Conservation (phyloP, 257 asterid species). For the Ballota nigra region DNA sequence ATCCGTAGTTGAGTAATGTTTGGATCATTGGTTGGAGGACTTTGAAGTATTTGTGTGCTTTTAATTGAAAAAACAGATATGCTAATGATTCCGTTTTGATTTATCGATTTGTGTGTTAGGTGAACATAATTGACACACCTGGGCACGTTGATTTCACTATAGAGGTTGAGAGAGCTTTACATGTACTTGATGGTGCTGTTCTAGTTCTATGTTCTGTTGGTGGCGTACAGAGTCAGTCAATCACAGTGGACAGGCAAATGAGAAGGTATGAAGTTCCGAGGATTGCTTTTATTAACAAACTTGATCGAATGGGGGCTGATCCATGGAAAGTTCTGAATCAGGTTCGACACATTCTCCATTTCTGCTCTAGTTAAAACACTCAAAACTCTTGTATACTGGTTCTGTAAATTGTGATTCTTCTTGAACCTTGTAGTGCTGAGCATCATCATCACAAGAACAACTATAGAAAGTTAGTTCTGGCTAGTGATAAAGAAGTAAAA, state of each 20-base stretch:
- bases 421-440: neutral
- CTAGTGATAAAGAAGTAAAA: neutral
- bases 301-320: conserved; percentile 99
- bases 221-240: conserved; percentile 99
- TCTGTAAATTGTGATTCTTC: neutral
- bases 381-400: neutral
- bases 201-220: conserved; percentile 98
- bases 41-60: neutral
- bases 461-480: neutral
- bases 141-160: conserved; percentile 99
- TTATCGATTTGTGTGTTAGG: conserved; percentile 45
- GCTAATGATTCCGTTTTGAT: neutral
- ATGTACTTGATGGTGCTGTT: conserved; percentile 97
- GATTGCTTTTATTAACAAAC: conserved; percentile 91
- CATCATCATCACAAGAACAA: neutral
- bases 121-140: conserved; percentile 95
- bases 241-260: conserved; percentile 99
- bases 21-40: neutral
- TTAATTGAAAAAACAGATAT: neutral
- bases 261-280: conserved; percentile 98
- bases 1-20: neutral
- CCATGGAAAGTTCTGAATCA: conserved; percentile 97
- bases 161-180: conserved; percentile 98
- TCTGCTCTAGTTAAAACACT: neutral
- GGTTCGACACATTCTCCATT: conserved; percentile 39